Conservation (phyloP, 1,139 yeast species). For the Dujonia santamariae region DNA sequence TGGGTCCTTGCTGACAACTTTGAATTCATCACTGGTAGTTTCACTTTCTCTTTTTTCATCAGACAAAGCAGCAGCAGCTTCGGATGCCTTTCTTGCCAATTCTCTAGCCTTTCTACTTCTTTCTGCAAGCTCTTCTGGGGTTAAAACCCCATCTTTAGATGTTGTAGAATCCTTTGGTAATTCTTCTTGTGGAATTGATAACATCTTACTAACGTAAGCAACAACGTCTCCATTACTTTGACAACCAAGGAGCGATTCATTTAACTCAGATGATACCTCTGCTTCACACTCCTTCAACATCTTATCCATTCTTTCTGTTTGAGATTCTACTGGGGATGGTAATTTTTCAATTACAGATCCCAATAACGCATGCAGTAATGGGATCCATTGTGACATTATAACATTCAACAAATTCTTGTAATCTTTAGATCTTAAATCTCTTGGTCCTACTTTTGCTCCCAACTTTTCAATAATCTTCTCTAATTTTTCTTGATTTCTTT, state of each 20-base stretch:
- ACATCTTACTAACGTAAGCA: conserved; percentile 87
- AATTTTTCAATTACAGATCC: conserved; percentile 80
- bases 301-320: conserved; percentile 63
- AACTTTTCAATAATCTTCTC: conserved; percentile 73
- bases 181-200: conserved; percentile 80
- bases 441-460: conserved; percentile 63
- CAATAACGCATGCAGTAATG: conserved; percentile 81
- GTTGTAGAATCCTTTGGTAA: conserved; percentile 54
- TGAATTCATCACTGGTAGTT: conserved; percentile 23
- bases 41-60: conserved; percentile 19
- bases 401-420: conserved; percentile 56
- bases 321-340: conserved; percentile 82
- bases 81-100: conserved; percentile 66
- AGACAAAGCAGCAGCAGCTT: conserved; percentile 42
- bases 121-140: conserved; percentile 63
- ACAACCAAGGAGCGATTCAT: conserved; percentile 61
- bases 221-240: conserved; percentile 46
- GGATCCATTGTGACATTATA: conserved; percentile 94
- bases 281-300: conserved; percentile 53
- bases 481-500: conserved; percentile 67
- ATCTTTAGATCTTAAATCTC: conserved; percentile 83
- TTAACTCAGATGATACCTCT: conserved; percentile 40
- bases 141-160: conserved; percentile 23
- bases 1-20: conserved; percentile 30
- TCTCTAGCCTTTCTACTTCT: conserved; percentile 69